Base-by-base conservation (phyloP, 164 flowering plant genomes). In the Brasenia schreberi region DNA sequence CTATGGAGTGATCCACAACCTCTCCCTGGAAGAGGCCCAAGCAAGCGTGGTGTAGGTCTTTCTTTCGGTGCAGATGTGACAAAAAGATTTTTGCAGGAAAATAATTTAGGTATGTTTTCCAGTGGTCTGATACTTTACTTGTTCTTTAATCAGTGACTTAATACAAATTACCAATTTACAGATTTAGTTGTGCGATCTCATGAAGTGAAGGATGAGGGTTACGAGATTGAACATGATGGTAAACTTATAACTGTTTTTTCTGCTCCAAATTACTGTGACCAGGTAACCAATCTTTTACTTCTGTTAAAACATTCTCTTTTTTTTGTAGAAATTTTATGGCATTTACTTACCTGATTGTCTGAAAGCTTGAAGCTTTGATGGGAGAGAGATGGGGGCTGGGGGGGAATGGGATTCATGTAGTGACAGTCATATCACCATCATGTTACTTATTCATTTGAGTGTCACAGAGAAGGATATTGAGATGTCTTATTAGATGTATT, bases 1-100 rank as follows among this genome's bases (percentile, higher is more conserved):
- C 79, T 94, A 63, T 94, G 99, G 99, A 94, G 99, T 80, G 99
- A 94, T 85, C 99, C 99, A 62, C 99, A 94, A 74, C 96, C 96
- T 65, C 64, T 42, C 33, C 93, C 79, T 66, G 99, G 99, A 69
- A 76, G 97, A 73, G 97, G 97, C n/a, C 97, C 97, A 11, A 94
- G 99, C 79, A 91, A 91, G 78, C 84, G 99, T 53, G 99, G 99
- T 64, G 96, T 94, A 3, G 99, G 99, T 44, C 94, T 94, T 75
- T 84, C 96, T 43, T 94, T 94, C 78, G 99, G 99, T 66, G 86
- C 43, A 58, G 99, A 94, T 75, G 99, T 94, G 65, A 94, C 99
- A 11, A 87, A 83, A 72, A 88, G 84, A 72, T 94, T 94, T 75
- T 79, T 94, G 76, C 78, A 82, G 71, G 99, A 94, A 52, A 94